phyloP scores from a whole-genome alignment of 306 rosid species.

The Castanea mollissima region DNA sequence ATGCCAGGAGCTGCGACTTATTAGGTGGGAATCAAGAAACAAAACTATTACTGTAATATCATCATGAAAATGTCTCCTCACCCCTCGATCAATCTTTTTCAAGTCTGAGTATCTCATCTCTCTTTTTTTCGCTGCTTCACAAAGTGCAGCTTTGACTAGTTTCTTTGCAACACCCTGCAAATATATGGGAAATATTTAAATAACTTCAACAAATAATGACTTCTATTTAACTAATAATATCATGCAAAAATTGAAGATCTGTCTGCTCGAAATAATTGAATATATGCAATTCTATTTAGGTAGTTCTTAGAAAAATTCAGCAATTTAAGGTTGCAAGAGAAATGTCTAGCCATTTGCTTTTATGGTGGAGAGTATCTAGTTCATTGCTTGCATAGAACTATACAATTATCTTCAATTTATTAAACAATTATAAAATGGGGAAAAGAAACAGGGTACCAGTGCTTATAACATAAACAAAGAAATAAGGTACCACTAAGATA shows the following conservation, averaged over 20 bases:
- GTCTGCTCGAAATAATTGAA: background rate
- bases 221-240: background rate
- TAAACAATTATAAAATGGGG: background rate
- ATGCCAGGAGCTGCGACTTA: conserved; percentile 46
- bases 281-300: background rate
- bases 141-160: conserved; percentile 71
- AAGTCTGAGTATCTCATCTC: conserved; percentile 96
- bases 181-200: background rate
- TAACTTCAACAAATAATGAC: background rate
- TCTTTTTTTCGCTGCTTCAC: conserved; percentile 90
- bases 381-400: background rate
- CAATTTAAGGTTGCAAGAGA: background rate
- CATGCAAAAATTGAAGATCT: background rate
- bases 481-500: background rate
- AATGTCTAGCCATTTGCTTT: background rate
- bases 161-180: conserved; percentile 81
- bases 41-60: conserved; percentile 88
- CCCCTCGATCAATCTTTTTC: conserved; percentile 88
- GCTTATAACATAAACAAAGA: background rate
- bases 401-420: background rate
- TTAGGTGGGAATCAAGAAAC: conserved; percentile 64
- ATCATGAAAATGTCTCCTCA: conserved; percentile 96
- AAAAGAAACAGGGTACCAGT: background rate
- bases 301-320: background rate
- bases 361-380: background rate